Evolutionary conservation across 2,329 filamentous ascomycete genomes (phyloP), one percentile per base, ranked within the genome.

Genomic region (Amylocarpus encephaloides): DNA sequence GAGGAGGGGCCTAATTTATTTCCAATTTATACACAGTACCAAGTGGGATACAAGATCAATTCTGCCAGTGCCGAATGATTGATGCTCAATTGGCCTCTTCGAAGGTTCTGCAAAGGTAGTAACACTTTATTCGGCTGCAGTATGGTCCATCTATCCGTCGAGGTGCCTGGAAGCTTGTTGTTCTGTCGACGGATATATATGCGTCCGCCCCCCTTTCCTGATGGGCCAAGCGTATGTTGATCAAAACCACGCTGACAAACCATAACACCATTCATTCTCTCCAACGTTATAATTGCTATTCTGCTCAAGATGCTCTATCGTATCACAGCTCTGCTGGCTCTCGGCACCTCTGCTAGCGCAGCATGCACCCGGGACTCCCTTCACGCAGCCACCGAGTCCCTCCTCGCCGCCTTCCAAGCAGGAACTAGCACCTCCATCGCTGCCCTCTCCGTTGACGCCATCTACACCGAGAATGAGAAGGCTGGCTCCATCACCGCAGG

Each of bases 391-490:
- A 49, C 53, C 13, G 40, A 47, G 2, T 43, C 43, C 26, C 50
- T 52, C 18, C 34, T 55, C 19, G 10, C 12, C 19, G 46, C 53
- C 6, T 49, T 50, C 48, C 16, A 16, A 13, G 22, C 44, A 1
- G 50, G 53, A 3, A 22, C 41, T 32, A 15, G 30, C 4, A 43
- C 30, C 26, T n/a, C 9, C 3, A 22, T 50, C 9, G 30, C 30
- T 32, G 11, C 48, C 3, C 41, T 44, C 30, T 33, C 46, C 11
- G 45, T 29, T 33, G n/a, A 13, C 1, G 32, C 44, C 13, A 51
- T 34, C 22, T 57, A 57, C 35, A n/a, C 29, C 22, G 49, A 57
- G 13, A 57, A 57, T 16, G 41, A 47, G 15, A 35, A 22, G 6
- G 6, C 49, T 3, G 36, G 38, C 2, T 12, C 43, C 11, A 49